These are phyloP conservation scores for Saccharomycopsis microspora DNA, from an alignment of 805 yeast species.

Conservation along the genomic window DNA sequence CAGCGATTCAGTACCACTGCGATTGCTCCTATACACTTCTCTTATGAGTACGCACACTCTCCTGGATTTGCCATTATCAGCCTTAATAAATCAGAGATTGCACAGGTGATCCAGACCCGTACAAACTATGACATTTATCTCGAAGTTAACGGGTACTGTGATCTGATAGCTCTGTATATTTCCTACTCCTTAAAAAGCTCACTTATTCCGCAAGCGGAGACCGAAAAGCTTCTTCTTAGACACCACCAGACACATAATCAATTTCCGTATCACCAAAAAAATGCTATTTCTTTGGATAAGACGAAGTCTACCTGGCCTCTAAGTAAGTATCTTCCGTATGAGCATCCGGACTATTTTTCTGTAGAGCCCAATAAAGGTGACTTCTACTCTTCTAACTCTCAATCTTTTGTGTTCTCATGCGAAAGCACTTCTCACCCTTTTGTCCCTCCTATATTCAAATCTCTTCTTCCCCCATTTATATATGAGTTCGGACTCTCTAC, in stretches of 20 bases:
- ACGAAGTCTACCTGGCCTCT: too few species aligned
- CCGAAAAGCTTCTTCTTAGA: neutral
- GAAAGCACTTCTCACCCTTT: neutral
- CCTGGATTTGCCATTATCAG: neutral
- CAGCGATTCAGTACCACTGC: neutral
- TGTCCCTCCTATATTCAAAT: constrained; percentile 5
- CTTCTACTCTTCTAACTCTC: too few species aligned
- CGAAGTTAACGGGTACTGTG: neutral
- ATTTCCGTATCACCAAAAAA: too few species aligned
- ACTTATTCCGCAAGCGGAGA: neutral
- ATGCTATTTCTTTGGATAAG: too few species aligned
- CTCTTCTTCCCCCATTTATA: constrained; percentile 5
- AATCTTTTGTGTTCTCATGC: too few species aligned
- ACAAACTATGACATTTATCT: constrained; percentile 8
- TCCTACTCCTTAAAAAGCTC: neutral
- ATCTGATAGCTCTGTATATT: neutral
- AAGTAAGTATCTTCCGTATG: too few species aligned
- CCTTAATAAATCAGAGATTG: neutral
- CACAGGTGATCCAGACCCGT: too few species aligned
- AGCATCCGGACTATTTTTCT: too few species aligned
- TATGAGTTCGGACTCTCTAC: neutral
- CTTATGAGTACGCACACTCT: constrained; percentile 5
- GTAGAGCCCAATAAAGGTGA: too few species aligned
- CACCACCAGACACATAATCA: too few species aligned
- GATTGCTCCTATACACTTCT: constrained; percentile 11